Evolutionary conservation across 2,329 filamentous ascomycete genomes (phyloP), one percentile per base, ranked within the genome.

Genomic region (Zarea fungicola): DNA sequence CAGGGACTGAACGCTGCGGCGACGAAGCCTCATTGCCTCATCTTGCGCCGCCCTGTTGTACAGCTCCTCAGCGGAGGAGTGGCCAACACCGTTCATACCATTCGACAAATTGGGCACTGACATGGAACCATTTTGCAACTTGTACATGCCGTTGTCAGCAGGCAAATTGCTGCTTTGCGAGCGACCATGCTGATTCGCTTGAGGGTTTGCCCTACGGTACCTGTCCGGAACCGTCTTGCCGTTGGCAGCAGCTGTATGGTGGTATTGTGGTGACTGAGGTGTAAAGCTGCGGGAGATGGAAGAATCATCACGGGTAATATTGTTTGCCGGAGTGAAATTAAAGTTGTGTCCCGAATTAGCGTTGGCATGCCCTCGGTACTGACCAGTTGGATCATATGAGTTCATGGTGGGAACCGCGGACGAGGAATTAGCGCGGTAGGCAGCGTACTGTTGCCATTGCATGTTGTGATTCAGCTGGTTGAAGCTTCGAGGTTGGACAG

Each of bases 401-500:
- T 54, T 58, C 36, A 57, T 58, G 42, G 67, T 67, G 14, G 73
- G 67, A 18, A 71, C 60, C 13, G 65, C 62, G 11, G 75, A 69
- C 52, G 72, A 71, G 40, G 77, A 68, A 58, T 69, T 62, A 54
- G 76, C 67, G 64, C 78, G 62, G 63, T 76, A 68, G 56, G 69
- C 58, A n/a, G 67, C 66, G 34, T 69, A 66, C 35, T 74, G 72
- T 53, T 78, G 74, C 69, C 80, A 77, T 55, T 76, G 70, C 54
- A 71, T 68, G 37, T 66, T 67, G 52, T 74, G 78, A 52, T 78
- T 76, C 57, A 88, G 67, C n/a, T 84, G 85, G 58, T 74, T 77
- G 62, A 90, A 90, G 35, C 85, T 84, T 67, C 90, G 91, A 8
- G 86, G 85, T 62, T 89, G 85, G 53, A 88, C 80, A 13, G 84